Conservation (phyloP, 768 basidiomycete species). For the Hygrophorus pudorinus region DNA sequence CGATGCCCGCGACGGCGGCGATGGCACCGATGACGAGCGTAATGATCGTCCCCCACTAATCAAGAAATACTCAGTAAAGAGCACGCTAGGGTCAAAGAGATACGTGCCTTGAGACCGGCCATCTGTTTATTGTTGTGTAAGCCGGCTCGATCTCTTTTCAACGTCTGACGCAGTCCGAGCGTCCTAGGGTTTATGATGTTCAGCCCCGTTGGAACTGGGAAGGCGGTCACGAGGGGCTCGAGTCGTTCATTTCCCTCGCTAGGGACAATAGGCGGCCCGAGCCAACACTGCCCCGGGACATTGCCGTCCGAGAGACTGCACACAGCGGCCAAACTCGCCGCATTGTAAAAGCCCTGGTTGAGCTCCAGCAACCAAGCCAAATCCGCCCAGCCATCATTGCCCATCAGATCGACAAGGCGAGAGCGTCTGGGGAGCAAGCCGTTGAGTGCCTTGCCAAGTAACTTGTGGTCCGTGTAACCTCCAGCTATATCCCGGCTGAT, state of each 20-base stretch:
- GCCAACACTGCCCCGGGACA: constrained; percentile 10
- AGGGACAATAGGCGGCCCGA: constrained; percentile 15
- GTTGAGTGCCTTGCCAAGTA: constrained; percentile 15
- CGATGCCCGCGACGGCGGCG: too few species aligned
- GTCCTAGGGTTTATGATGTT: neutral
- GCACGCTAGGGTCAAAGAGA: too few species aligned
- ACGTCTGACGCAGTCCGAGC: neutral
- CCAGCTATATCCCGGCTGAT: constrained; percentile 13
- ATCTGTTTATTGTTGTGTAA: constrained; percentile 24
- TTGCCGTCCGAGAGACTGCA: constrained; percentile 9
- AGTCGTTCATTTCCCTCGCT: constrained; percentile 14
- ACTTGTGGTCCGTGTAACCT: constrained; percentile 9
- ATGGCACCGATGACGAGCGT: too few species aligned
- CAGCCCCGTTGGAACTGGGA: constrained; percentile 9
- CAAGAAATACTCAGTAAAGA: too few species aligned
- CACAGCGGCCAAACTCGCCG: constrained; percentile 14
- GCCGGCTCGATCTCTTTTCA: neutral
- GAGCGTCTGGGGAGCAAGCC: constrained; percentile 15
- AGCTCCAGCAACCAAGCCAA: constrained; percentile 16
- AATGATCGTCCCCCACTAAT: too few species aligned
- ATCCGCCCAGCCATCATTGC: constrained; percentile 15
- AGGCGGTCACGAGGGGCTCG: constrained; percentile 13
- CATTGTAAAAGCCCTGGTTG: constrained; percentile 19
- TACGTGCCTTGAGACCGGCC: too few species aligned
- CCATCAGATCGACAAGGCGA: constrained; percentile 9